Percentiles rank a stretch among this genome's conserved stretches.
These are phyloP conservation scores for Blastocystis sp. DNA, from an alignment of 352 stramenopile species.

Conservation along the genomic window DNA sequence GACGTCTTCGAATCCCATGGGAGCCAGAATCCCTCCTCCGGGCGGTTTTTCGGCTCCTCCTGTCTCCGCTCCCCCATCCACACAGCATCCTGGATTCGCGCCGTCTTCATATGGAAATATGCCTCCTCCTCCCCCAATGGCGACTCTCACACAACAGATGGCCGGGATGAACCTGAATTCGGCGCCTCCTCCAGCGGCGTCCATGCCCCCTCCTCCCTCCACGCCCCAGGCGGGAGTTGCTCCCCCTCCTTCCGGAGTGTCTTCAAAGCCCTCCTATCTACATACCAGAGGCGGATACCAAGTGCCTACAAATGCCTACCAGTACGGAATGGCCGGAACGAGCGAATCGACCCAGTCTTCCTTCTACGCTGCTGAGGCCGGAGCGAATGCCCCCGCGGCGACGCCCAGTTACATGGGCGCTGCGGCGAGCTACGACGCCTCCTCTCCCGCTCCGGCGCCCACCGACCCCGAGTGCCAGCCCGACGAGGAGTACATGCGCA, in stretches of 20 bases:
- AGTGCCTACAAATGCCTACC: conserved; percentile 54
- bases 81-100: conserved; percentile 8
- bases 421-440: neutral
- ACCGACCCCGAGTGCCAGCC: conserved; percentile 13
- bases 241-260: neutral
- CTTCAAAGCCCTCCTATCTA: conserved; percentile 37
- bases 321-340: neutral
- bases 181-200: conserved; percentile 7
- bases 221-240: neutral
- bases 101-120: neutral
- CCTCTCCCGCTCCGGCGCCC: neutral
- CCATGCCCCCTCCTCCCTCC: conserved; percentile 21
- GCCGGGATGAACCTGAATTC: conserved; percentile 61
- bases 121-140: conserved; percentile 53
- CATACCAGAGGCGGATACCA: conserved; percentile 40
- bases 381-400: neutral
- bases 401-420: conserved; percentile 14
- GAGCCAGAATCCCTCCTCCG: neutral
- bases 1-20: neutral
- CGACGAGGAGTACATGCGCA: conserved; percentile 56
- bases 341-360: neutral
- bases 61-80: neutral
- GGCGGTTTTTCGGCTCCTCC: neutral
- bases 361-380: conserved; percentile 13
- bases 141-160: conserved; percentile 43